Base-by-base conservation (phyloP, 805 yeast genomes). In the Pichia nanzhaoensis region DNA sequence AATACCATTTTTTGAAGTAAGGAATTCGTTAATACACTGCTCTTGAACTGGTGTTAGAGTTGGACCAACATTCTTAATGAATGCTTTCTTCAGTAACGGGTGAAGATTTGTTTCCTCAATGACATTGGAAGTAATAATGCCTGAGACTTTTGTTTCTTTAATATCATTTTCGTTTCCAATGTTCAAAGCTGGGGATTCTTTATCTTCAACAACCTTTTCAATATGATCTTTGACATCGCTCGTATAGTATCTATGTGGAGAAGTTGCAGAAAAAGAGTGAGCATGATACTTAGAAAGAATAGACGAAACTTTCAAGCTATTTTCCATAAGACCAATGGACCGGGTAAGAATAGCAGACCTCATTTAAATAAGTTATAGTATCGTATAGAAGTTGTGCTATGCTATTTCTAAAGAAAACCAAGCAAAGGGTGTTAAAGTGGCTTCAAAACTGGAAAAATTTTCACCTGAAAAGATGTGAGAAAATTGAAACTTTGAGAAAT, bases 11-110 rank as follows among this genome's bases (percentile, higher is more conserved):
- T 70, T 61, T n/a, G 73, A 67, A 34, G 69, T 67, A 14, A 67
- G 56, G 34, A 84, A 64, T 19, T 85, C 83, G 39, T 71, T 67
- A 37, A 84, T 71, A 12, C 89, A 69, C 52, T 72, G 68, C 46
- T 75, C 74, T 60, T 85, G 95, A 24, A 84, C 91, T 3, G 80
- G 75, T 1, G 93, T 84, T 53, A 85, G 69, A 12, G 70, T 67
- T 6, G 61, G 61, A 2, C 78, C 75, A 48, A 76, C 66, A 16
- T 61, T 57, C 4, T 56, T 55, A 18, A 74, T 56, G 42, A 65
- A 66, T 3, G 61, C 58, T 3, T 42, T 37, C 44, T 59, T 59
- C 22, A 66, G 48, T 13, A 50, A 45, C 4, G 51, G 48, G 44
- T 62, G 55, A 24, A 64, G 42, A 3, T 28, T 20, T 2, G 65